Evolutionary conservation across 768 basidiomycete genomes (phyloP).

Genomic region (Mycena olivaceomarginata): DNA sequence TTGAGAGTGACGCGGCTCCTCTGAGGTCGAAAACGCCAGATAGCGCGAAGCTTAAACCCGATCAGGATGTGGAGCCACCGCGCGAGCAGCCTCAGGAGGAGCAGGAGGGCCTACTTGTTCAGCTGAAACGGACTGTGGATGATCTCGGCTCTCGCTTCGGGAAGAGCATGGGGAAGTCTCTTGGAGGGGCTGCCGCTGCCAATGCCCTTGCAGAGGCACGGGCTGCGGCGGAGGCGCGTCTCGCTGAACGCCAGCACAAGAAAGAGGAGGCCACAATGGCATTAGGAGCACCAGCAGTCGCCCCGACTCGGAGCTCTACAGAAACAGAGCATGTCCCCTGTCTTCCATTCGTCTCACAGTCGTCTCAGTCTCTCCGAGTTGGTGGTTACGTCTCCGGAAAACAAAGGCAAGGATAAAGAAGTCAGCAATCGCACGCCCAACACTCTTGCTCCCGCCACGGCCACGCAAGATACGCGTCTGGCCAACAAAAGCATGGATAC

Average conservation of each 20-base stretch:
- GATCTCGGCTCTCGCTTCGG: slow-evolving; percentile 75
- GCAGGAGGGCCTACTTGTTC: slow-evolving; percentile 74
- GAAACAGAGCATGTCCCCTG: not conserved
- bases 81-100: slow-evolving; percentile 36
- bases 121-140: slow-evolving; percentile 84
- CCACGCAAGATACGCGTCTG: not conserved
- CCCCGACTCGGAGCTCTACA: slow-evolving; percentile 4
- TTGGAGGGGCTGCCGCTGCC: slow-evolving; percentile 73
- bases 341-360: slow-evolving; percentile 45
- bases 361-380: slow-evolving; percentile 79
- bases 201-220: slow-evolving; percentile 81
- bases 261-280: slow-evolving; percentile 55
- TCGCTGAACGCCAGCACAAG: slow-evolving; percentile 79
- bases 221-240: slow-evolving; percentile 80
- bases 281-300: slow-evolving; percentile 25
- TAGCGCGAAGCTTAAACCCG: not conserved
- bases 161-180: slow-evolving; percentile 78
- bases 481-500: slow-evolving; percentile 66
- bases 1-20: slow-evolving; percentile 57
- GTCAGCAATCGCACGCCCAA: slow-evolving; percentile 44
- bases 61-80: slow-evolving; percentile 5
- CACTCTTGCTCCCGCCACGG: slow-evolving; percentile 16
- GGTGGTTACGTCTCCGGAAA: slow-evolving; percentile 64
- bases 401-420: slow-evolving; percentile 57
- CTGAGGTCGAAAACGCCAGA: slow-evolving; percentile 28